A percentile compares a stretch with the other conserved stretches of the same genome.
phyloP scores from a whole-genome alignment of 2,329 filamentous ascomycete species.

The Penicillium sp. region DNA sequence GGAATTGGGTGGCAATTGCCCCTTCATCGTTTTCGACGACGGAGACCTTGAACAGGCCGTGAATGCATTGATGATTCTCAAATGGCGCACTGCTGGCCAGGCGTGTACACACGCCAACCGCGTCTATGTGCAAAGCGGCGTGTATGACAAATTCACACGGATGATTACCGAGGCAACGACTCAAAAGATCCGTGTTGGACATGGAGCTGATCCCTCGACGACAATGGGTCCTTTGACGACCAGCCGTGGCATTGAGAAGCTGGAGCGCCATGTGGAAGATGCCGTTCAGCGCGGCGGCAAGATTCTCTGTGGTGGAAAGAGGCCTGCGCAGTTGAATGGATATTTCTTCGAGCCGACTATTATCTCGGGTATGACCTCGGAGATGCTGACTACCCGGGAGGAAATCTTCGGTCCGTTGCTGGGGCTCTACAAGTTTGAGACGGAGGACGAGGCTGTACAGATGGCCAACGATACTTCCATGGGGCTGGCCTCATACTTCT shows the following conservation, averaged over 20 bases:
- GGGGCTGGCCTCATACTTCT: conserved; percentile 50
- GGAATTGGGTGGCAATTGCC: conserved; percentile 62
- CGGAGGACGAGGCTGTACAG: conserved; percentile 39
- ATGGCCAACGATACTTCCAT: conserved; percentile 44
- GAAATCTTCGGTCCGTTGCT: conserved; percentile 48
- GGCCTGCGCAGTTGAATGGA: conserved; percentile 35
- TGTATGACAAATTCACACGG: conserved; percentile 51
- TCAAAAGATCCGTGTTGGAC: conserved; percentile 50
- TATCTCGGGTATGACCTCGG: conserved; percentile 35
- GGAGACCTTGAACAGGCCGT: conserved; percentile 52
- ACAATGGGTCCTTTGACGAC: conserved; percentile 60
- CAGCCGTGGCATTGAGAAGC: conserved; percentile 52
- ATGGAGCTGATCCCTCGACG: conserved; percentile 50
- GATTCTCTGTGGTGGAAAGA: conserved; percentile 56
- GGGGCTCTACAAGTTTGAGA: conserved; percentile 40
- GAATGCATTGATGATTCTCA: conserved; percentile 31
- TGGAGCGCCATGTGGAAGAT: conserved; percentile 57
- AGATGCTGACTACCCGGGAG: conserved; percentile 40
- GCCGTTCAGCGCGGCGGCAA: conserved; percentile 62
- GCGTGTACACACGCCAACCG: conserved; percentile 41
- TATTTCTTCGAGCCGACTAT: conserved; percentile 44
- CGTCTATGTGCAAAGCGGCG: conserved; percentile 37
- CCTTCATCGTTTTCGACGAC: conserved; percentile 61
- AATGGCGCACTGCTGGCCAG: conserved; percentile 35
- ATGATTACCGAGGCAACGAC: conserved; percentile 48